These are phyloP conservation scores for Phytophthora pseudosyringae DNA, from an alignment of 352 stramenopile genomes.

Conservation along the genomic window DNA sequence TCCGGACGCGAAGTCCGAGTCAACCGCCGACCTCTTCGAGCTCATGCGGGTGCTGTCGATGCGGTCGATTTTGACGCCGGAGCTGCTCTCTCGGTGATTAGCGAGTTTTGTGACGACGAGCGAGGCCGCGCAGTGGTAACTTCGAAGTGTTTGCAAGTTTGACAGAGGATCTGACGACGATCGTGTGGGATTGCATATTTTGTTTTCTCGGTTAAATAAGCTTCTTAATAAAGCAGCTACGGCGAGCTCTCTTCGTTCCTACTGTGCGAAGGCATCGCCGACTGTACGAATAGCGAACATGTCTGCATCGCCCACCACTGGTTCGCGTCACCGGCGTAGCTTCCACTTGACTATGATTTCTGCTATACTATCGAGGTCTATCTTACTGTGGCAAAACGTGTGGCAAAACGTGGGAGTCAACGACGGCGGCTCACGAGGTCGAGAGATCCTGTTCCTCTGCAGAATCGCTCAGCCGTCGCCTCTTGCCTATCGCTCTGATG, in stretches of 20 bases:
- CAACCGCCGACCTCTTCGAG: constrained; percentile 72
- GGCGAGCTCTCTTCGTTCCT: constrained; percentile 16
- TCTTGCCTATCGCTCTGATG: constrained; percentile 61
- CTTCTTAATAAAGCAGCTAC: constrained; percentile 37
- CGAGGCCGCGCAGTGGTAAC: constrained; percentile 1
- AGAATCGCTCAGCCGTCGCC: constrained; percentile 54
- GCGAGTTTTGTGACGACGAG: neutral
- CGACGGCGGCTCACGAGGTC: constrained; percentile 38
- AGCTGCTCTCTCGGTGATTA: constrained; percentile 40
- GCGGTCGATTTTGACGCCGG: constrained; percentile 47
- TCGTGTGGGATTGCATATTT: constrained; percentile 23
- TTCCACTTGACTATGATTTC: constrained; percentile 39
- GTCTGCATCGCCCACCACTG: constrained; percentile 17
- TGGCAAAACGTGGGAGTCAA: constrained; percentile 35
- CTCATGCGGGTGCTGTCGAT: constrained; percentile 70
- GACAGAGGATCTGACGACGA: constrained; percentile 13
- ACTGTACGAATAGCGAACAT: constrained; percentile 24
- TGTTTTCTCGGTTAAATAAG: constrained; percentile 42
- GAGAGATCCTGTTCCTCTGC: constrained; percentile 67
- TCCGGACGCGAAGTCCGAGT: constrained; percentile 56
- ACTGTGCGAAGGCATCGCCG: constrained; percentile 10
- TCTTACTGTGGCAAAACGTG: constrained; percentile 40
- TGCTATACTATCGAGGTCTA: constrained; percentile 38
- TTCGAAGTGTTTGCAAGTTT: constrained; percentile 6
- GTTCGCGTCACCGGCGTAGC: constrained; percentile 14